Conservation (phyloP, 352 stramenopile species). For the Pseudoperonospora humuli region DNA sequence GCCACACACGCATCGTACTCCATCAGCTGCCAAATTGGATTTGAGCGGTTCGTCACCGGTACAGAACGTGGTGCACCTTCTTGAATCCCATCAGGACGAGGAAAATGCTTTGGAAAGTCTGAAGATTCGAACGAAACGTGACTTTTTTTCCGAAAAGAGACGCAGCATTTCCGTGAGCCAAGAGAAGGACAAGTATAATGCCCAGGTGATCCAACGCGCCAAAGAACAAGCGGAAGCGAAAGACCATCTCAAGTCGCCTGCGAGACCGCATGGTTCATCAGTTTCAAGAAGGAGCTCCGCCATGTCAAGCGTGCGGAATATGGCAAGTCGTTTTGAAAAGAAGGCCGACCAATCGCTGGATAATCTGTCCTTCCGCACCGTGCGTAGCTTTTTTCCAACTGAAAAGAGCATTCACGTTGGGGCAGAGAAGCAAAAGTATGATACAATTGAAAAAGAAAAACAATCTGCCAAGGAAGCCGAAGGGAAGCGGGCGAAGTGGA, state of each 20-base stretch:
- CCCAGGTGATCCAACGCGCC: conserved; percentile 8
- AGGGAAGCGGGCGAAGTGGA: conserved; percentile 8
- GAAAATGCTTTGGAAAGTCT: conserved; percentile 38
- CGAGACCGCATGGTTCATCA: conserved; percentile 3
- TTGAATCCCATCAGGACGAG: conserved; percentile 41
- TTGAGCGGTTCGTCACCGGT: conserved; percentile 24
- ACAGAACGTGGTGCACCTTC: conserved; percentile 41
- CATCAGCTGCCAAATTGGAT: conserved; percentile 26
- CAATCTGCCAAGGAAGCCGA: conserved; percentile 23
- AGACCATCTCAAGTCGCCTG: conserved; percentile 9
- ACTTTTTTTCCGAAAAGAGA: conserved; percentile 41
- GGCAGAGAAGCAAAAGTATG: conserved; percentile 47
- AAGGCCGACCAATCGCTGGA: conserved; percentile 40
- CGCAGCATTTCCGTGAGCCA: conserved; percentile 28
- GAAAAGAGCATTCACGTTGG: conserved; percentile 41
- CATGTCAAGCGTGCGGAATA: conserved; percentile 33
- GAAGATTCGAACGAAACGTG: conserved; percentile 46
- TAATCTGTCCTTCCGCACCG: conserved; percentile 41
- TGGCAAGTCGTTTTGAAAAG: conserved; percentile 38
- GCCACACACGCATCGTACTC: conserved; percentile 20
- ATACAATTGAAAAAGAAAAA: conserved; percentile 39
- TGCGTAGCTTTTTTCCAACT: conserved; percentile 42
- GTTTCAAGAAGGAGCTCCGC: conserved; percentile 15
- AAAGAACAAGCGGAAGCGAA: conserved; percentile 21
- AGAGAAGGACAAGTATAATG: conserved; percentile 33